Conservation (phyloP, 495 filamentous ascomycete species). For the Platismatia glauca region DNA sequence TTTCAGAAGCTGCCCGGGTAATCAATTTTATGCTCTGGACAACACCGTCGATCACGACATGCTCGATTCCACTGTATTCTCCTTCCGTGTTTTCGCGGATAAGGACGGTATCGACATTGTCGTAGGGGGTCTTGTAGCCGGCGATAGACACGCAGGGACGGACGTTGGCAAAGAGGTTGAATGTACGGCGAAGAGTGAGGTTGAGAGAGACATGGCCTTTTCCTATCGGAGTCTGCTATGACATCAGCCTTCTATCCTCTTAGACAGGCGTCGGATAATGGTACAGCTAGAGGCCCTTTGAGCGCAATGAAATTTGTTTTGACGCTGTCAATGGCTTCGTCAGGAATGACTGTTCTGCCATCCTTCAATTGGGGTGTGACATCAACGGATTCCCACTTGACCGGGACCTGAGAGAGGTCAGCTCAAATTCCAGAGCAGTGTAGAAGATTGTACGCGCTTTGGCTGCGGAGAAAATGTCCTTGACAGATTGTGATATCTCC, state of each 20-base stretch:
- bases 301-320: slow-evolving; percentile 89
- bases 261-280: slow-evolving; percentile 26
- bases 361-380: slow-evolving; percentile 88
- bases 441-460: slow-evolving; percentile 49
- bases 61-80: slow-evolving; percentile 99
- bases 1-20: slow-evolving; percentile 84
- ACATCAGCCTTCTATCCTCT: slow-evolving; percentile 12
- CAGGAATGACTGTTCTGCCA: slow-evolving; percentile 84
- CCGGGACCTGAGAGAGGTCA: slow-evolving; percentile 62
- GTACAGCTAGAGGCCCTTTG: slow-evolving; percentile 92
- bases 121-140: slow-evolving; percentile 97
- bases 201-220: slow-evolving; percentile 99
- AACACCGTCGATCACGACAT: slow-evolving; percentile 94
- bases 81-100: slow-evolving; percentile 99
- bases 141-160: slow-evolving; percentile 93
- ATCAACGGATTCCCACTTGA: slow-evolving; percentile 95
- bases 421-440: slow-evolving; percentile 9
- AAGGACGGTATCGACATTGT: slow-evolving; percentile 91
- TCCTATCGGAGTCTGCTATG: slow-evolving; percentile 76
- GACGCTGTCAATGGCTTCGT: slow-evolving; percentile 84
- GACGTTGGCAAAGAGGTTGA: slow-evolving; percentile 99
- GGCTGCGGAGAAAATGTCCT: slow-evolving; percentile 93
- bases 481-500: slow-evolving; percentile 93
- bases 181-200: slow-evolving; percentile 93
- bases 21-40: slow-evolving; percentile 99